phyloP scores from a whole-genome alignment of 2,329 filamentous ascomycete species.

The Aspergillus tanneri region DNA sequence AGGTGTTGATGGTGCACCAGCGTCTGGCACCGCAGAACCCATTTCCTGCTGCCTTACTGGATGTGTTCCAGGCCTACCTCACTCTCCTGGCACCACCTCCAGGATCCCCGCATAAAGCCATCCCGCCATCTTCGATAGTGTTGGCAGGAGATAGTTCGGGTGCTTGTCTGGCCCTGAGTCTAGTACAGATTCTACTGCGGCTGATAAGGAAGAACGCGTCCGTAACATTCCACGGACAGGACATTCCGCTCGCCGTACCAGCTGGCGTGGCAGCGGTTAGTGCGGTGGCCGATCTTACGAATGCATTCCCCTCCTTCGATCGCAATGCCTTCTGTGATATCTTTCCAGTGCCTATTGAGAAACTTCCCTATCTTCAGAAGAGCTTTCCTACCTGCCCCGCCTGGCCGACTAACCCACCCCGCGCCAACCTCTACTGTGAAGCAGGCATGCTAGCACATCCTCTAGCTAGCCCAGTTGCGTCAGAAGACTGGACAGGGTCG shows the following conservation, averaged over 20 bases:
- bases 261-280: conserved; percentile 2
- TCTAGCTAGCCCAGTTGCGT: conserved; percentile 2
- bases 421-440: conserved; percentile 8
- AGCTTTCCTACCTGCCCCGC: neutral
- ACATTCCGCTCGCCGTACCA: neutral
- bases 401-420: conserved; percentile 1
- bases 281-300: neutral
- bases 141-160: conserved; percentile 5
- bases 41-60: conserved; percentile 10
- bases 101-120: neutral
- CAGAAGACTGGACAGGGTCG: conserved; percentile 6
- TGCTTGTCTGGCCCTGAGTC: neutral
- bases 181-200: conserved; percentile 4
- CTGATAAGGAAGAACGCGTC: neutral
- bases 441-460: conserved; percentile 3
- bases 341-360: neutral
- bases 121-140: conserved; percentile 3
- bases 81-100: conserved; percentile 2
- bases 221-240: conserved; percentile 3
- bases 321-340: neutral
- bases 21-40: conserved; percentile 10
- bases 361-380: too few relatives aligned
- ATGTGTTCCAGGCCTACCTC: conserved; percentile 7
- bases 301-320: conserved; percentile 1
- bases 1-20: conserved; percentile 3